A percentile compares a stretch with the other conserved stretches of the same genome.
phyloP scores from a whole-genome alignment of 2,329 filamentous ascomycete genomes.

The Zopfia rhizophila region DNA sequence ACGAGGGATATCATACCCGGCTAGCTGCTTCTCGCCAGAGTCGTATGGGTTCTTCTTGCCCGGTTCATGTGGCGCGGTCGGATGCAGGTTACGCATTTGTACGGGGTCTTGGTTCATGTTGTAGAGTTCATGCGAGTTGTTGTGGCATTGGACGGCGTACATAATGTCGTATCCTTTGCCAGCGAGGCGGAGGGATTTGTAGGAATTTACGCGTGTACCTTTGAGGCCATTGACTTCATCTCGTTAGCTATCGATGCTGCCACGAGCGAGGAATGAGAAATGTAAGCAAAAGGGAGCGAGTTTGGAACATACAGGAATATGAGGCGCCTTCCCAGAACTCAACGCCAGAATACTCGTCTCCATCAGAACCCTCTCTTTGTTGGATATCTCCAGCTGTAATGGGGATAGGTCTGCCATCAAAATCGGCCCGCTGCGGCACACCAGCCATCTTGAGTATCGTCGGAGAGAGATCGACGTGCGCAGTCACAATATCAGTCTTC shows the following conservation, averaged over 20 bases:
- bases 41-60: slow-evolving; percentile 7
- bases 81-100: slow-evolving; percentile 44
- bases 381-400: slow-evolving; percentile 25
- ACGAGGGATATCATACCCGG: not conserved
- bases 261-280: too few relatives aligned
- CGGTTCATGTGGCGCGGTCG: not conserved
- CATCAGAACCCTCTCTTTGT: slow-evolving; percentile 1
- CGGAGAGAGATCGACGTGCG: slow-evolving; percentile 55
- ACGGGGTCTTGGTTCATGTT: slow-evolving; percentile 60
- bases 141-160: slow-evolving; percentile 73
- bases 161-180: slow-evolving; percentile 66
- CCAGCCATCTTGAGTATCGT: slow-evolving; percentile 50
- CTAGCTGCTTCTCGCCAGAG: not conserved
- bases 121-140: slow-evolving; percentile 72
- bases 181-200: slow-evolving; percentile 67
- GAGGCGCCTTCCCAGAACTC: slow-evolving; percentile 8
- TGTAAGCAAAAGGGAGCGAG: too few relatives aligned
- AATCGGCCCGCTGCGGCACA: slow-evolving; percentile 41
- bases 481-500: slow-evolving; percentile 36
- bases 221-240: not conserved
- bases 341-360: slow-evolving; percentile 7
- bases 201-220: slow-evolving; percentile 59
- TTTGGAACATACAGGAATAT: too few relatives aligned
- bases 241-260: too few relatives aligned
- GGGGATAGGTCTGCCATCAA: slow-evolving; percentile 52